Base-by-base conservation (phyloP, 345 rosid genomes). In the Sonneratia caseolaris region DNA sequence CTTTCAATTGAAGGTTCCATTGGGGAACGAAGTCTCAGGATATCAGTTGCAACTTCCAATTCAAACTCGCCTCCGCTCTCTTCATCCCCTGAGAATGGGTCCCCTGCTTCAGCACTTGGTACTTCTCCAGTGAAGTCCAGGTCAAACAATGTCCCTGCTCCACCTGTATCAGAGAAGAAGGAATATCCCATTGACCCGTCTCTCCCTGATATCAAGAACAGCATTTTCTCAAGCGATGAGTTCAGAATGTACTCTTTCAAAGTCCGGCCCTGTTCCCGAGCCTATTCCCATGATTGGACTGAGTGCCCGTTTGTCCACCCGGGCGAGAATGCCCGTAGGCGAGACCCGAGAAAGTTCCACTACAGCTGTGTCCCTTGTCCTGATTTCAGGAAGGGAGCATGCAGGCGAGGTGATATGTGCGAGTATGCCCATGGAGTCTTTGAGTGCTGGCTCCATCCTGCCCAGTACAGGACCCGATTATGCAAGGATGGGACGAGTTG, bases 221-320 rank as follows among this genome's bases (percentile, higher is more conserved):
- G 98, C 80, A 89, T 94, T 67, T 94, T 88, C 68, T 85, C 97
- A 0, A 90, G 96, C 0, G 98, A 94, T 76, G 98, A 94, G 79
- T 94, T 94, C 72, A 81, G 98, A 56, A 94, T 94, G 98, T 94
- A 91, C 76, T 94, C 96, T 1, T 94, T 94, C 78, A 94, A 94
- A 81, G 92, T 94, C 35, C 75, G 98, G 32, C 97, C 98, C 19
- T 94, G 98, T 81, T 91, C 97, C 0, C 91, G 98, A 42, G 97
- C 98, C 0, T 94, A 94, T 70, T 94, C 98, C 4, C 98, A 94
- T 75, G 98, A 94, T 76, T 94, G 98, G 98, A 94, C 98, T 0
- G 98, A 94, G 82, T 94, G 98, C 71, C 98, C 98, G 6, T 94
- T 94, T 80, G 98, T 91, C 68, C 98, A 94, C 65, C 98, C 98